phyloP scores from a whole-genome alignment of 2,329 filamentous ascomycete genomes.

The Penicillium italicum region DNA sequence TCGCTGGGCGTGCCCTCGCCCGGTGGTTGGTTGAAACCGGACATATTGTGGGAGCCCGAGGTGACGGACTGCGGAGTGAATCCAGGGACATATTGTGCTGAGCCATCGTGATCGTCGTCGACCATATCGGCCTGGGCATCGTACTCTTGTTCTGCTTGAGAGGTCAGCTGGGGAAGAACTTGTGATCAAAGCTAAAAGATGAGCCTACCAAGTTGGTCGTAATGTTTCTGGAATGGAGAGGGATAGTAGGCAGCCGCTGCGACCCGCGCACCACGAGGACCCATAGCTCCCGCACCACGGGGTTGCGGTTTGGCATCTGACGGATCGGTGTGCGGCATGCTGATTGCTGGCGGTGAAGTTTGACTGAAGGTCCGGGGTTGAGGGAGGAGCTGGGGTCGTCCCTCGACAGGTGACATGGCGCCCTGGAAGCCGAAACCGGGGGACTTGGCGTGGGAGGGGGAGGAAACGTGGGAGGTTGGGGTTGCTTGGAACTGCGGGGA shows the following conservation, averaged over 20 bases:
- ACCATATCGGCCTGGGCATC: slow-evolving; percentile 85
- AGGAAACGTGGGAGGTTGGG: slow-evolving; percentile 72
- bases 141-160: slow-evolving; percentile 85
- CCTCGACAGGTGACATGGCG: slow-evolving; percentile 56
- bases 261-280: slow-evolving; percentile 33
- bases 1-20: slow-evolving; percentile 36
- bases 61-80: slow-evolving; percentile 45
- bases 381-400: slow-evolving; percentile 46
- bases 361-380: slow-evolving; percentile 37
- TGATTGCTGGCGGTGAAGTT: slow-evolving; percentile 33
- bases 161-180: slow-evolving; percentile 5
- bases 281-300: slow-evolving; percentile 15
- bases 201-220: slow-evolving; percentile 90
- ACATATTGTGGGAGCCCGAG: slow-evolving; percentile 44
- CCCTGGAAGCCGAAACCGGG: slow-evolving; percentile 59
- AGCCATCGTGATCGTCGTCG: slow-evolving; percentile 72
- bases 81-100: slow-evolving; percentile 62
- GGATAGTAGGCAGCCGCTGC: slow-evolving; percentile 65
- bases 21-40: slow-evolving; percentile 37
- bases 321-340: slow-evolving; percentile 38
- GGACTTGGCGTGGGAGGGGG: slow-evolving; percentile 61
- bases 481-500: slow-evolving; percentile 77
- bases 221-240: slow-evolving; percentile 87
- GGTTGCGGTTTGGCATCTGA: slow-evolving; percentile 34
- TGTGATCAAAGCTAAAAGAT: slow-evolving; percentile 54